These are phyloP conservation scores for Paramecium biaurelia DNA, from an alignment of 73 alveolate species.

Conservation along the genomic window DNA sequence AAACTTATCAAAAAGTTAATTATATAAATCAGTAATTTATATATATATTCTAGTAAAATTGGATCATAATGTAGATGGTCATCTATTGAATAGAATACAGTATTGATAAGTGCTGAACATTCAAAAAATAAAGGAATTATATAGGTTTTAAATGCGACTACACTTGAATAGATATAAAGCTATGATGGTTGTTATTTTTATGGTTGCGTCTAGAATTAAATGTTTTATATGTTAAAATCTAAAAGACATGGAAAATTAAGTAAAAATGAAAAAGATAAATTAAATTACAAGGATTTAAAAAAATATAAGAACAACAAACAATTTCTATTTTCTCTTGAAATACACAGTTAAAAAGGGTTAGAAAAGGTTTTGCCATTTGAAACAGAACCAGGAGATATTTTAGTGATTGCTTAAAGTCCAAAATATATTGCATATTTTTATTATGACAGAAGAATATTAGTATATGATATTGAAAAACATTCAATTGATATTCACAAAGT, in stretches of 20 bases:
- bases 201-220: not conserved
- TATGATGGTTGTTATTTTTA: slow-evolving; percentile 12
- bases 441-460: slow-evolving; percentile 18
- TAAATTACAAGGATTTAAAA: not conserved
- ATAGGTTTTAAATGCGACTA: not conserved
- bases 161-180: not conserved
- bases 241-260: not conserved
- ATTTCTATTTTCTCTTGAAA: not conserved
- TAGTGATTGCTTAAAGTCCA: not conserved
- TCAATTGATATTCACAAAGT: not conserved
- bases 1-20: not conserved
- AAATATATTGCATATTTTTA: slow-evolving; percentile 12
- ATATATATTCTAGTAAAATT: not conserved
- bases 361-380: not conserved
- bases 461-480: not conserved
- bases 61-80: slow-evolving; percentile 49
- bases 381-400: not conserved
- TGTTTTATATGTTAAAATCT: not conserved
- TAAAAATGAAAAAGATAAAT: not conserved
- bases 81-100: not conserved
- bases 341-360: not conserved
- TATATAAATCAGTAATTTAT: not conserved
- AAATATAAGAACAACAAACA: not conserved
- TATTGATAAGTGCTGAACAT: not conserved
- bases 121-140: not conserved